Conservation (phyloP, 148 eudicot genomes). For the Camellia japonica region DNA sequence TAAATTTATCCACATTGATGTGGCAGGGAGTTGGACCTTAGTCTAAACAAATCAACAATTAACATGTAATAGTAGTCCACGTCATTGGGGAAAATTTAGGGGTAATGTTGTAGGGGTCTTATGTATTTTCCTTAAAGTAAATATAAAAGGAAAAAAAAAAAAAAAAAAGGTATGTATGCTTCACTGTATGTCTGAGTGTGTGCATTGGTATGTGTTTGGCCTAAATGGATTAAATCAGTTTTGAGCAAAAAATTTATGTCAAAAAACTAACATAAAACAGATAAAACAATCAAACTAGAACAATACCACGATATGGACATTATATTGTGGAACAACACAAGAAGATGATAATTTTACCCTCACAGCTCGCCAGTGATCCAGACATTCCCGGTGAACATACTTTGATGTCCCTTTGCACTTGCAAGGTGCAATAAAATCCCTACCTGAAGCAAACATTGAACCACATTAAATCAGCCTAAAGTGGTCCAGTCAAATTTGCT, state of each 20-base stretch:
- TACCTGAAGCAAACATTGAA: constrained; percentile 45
- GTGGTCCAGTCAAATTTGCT: neutral
- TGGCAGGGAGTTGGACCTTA: too few relatives aligned
- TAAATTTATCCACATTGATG: too few relatives aligned
- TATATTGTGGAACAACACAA: neutral
- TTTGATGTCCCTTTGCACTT: constrained; percentile 96
- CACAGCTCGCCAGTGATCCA: constrained; percentile 97
- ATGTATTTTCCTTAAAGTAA: neutral
- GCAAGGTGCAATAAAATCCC: constrained; percentile 98
- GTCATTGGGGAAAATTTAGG: too few relatives aligned
- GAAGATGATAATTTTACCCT: constrained; percentile 41
- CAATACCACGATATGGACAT: neutral
- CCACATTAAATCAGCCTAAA: neutral
- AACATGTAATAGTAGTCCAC: too few relatives aligned
- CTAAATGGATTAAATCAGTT: neutral
- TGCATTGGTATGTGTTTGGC: neutral
- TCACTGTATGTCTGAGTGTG: neutral
- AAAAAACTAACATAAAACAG: neutral
- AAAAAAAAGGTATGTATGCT: neutral
- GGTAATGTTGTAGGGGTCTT: too few relatives aligned
- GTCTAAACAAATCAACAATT: too few relatives aligned
- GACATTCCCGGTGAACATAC: constrained; percentile 89
- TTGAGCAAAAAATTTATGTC: neutral
- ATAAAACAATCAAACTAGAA: neutral
- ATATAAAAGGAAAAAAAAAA: neutral